Evolutionary conservation across 768 basidiomycete genomes (phyloP).

Genomic region (Boletus bicolor): DNA sequence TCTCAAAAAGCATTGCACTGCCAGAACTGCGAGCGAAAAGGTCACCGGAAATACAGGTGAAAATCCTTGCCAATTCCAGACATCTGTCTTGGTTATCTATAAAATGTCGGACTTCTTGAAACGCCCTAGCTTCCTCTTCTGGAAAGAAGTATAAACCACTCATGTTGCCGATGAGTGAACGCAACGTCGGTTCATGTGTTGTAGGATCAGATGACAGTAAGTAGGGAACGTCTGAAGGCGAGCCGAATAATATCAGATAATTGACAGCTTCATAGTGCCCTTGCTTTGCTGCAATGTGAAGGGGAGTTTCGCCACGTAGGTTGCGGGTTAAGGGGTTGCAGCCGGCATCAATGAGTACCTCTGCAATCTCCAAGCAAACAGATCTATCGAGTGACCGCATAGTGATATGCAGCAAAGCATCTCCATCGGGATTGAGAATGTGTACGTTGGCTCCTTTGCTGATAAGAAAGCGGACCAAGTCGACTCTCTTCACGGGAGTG

Average conservation of each 20-base stretch:
- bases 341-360: neutral
- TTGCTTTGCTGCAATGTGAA: neutral
- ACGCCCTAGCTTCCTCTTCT: neutral
- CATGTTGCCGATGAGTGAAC: neutral
- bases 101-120: neutral
- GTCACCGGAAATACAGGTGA: neutral
- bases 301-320: neutral
- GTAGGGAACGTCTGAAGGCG: neutral
- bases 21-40: neutral
- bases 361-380: neutral
- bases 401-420: neutral
- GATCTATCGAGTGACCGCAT: neutral
- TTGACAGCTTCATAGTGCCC: neutral
- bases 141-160: neutral
- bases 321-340: neutral
- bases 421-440: neutral
- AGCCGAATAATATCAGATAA: neutral
- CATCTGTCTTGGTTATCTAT: neutral
- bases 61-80: neutral
- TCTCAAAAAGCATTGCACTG: neutral
- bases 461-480: conserved; percentile 2
- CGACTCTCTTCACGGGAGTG: neutral
- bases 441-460: neutral
- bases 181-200: neutral
- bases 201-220: neutral